Evolutionary conservation across 108 stramenopile species (phyloP).

Genomic region (Pseudonitzschia multistriata): DNA sequence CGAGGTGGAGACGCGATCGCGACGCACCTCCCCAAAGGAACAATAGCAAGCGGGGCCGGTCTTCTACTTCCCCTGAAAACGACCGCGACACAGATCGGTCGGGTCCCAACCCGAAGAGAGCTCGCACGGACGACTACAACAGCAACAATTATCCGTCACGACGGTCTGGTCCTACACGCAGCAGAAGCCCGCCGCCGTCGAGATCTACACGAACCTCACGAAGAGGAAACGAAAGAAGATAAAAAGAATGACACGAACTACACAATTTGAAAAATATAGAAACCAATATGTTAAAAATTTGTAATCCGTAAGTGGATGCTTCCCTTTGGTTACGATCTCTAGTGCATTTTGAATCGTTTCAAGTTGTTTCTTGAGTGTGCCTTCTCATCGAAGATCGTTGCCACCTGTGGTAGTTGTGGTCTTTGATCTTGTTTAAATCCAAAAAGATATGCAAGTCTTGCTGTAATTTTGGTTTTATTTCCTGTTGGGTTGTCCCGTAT

Average conservation of each 20-base stretch:
- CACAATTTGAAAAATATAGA: too few relatives aligned
- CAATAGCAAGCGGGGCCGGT: constrained; percentile 1
- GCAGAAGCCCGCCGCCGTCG: neutral
- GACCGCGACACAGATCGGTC: constrained; percentile 12
- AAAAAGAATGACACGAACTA: neutral
- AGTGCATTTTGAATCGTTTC: too few relatives aligned
- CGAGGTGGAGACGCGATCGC: constrained; percentile 2
- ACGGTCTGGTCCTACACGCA: neutral
- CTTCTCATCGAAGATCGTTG: too few relatives aligned
- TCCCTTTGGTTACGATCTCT: too few relatives aligned
- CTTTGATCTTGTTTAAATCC: too few relatives aligned
- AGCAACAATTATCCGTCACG: constrained; percentile 7
- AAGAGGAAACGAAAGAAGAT: neutral
- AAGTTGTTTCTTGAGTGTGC: too few relatives aligned
- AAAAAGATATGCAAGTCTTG: too few relatives aligned
- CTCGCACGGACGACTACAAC: neutral
- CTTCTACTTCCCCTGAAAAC: neutral
- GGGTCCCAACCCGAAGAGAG: constrained; percentile 3
- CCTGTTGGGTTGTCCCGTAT: too few relatives aligned
- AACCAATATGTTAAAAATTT: too few relatives aligned
- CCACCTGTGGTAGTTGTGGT: too few relatives aligned
- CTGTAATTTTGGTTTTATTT: too few relatives aligned
- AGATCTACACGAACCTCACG: neutral
- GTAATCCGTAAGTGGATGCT: too few relatives aligned
- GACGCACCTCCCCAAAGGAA: neutral